A percentile compares a stretch with the other conserved stretches of the same genome.
phyloP scores from a whole-genome alignment of 805 yeast species.

The Wickerhamomyces strasburgensis region DNA sequence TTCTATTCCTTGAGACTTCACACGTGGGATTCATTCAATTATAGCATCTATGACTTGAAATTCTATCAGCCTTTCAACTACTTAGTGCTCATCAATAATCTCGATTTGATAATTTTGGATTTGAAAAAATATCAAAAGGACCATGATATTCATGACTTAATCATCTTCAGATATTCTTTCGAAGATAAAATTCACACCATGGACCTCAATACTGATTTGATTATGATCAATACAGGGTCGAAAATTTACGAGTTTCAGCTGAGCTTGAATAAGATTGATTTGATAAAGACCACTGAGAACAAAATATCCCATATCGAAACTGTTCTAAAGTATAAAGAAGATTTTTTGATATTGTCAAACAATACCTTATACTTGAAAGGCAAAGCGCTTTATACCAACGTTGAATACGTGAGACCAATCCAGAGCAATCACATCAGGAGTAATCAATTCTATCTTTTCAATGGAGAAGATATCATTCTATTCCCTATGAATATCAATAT shows the following conservation, averaged over 20 bases:
- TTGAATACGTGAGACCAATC: too few species aligned
- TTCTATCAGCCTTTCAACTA: too few species aligned
- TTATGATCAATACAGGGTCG: constrained; percentile 12
- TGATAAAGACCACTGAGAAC: constrained; percentile 18
- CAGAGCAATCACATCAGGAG: too few species aligned
- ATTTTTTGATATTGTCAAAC: constrained; percentile 6
- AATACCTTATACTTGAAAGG: too few species aligned
- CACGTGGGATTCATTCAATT: too few species aligned
- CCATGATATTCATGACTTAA: constrained; percentile 16
- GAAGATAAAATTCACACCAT: constrained; percentile 13
- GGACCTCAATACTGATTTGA: constrained; percentile 20
- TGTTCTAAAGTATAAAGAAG: constrained; percentile 13
- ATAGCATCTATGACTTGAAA: too few species aligned
- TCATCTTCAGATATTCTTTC: constrained; percentile 28
- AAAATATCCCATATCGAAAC: too few species aligned
- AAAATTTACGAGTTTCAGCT: not conserved
- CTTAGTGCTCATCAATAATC: too few species aligned
- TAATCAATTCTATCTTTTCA: constrained; percentile 31
- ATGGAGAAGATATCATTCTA: constrained; percentile 33
- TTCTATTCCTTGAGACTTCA: too few species aligned
- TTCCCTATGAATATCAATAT: constrained; percentile 13
- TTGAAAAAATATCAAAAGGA: constrained; percentile 14
- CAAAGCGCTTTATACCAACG: too few species aligned
- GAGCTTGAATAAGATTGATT: constrained; percentile 13
- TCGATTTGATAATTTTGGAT: constrained; percentile 24